Base-by-base conservation (phyloP, 495 filamentous ascomycete species). In the Aspergillus incahuasiensis region DNA sequence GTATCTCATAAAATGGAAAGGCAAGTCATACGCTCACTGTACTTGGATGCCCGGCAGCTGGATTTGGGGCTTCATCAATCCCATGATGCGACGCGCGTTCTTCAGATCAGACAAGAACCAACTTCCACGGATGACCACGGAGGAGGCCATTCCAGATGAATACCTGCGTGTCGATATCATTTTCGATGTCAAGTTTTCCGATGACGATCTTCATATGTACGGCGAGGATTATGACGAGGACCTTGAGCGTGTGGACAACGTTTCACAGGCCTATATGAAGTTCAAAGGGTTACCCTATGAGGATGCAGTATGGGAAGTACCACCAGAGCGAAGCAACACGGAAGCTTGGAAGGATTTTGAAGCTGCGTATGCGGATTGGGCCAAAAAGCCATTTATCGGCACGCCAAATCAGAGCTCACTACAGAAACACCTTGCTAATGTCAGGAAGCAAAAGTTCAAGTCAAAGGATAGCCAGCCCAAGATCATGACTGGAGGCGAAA, bases 281-380 rank as follows among this genome's bases (percentile, higher is more conserved):
- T 97, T 89, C 67, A 89, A 92, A 68, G 95, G 95, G n/a, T 77
- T 97, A n/a, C 78, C 85, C 6, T 97, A 97, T 66, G 92, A 97
- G 56, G 90, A 97, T 34, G 72, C 83, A 0, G 89, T 94, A 1
- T 97, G 92, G 92, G 92, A 96, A 55, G 75, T 80, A 2, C 89
- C 91, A 0, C 95, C 95, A 2, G 67, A 75, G n/a, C 76, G 76
- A 19, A 81, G 81, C 20, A 82, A 89, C 39, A 71, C 71, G 11
- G 83, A 85, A 13, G 74, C 86, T 24, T 97, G 89, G 86, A 75
- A 76, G n/a, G 89, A 92, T 39, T 99, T 94, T 63, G 75, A 82
- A 48, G 72, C 72, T 7, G 95, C 95, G 0, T 97, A 96, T 57
- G 78, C 85, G 41, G 91, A 97, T 61, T 96, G 85, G 74, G 78